Base-by-base conservation (phyloP, 257 asterid genomes). In the Rubia yunnanensis region DNA sequence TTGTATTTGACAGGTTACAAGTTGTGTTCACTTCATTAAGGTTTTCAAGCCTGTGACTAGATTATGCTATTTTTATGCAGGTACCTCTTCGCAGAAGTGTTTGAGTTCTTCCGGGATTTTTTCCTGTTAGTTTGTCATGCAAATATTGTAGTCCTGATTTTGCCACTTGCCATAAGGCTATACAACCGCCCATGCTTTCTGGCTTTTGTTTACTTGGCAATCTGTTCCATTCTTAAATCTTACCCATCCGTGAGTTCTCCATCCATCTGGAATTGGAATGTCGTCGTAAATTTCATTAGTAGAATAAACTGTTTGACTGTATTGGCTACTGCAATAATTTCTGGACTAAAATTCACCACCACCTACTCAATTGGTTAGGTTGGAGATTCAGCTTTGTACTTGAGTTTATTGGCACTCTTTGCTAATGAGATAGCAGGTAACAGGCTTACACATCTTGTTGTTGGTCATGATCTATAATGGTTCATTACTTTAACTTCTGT, bases 51-150 rank as follows among this genome's bases (percentile, higher is more conserved):
- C 65, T 61, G 17, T 72, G 65, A 76, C 66, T 35, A 46, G 26
- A 62, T 57, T 68, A 59, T 68, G 38, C 57, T 59, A 59, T 68
- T 73, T 72, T 60, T 49, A 69, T 76, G 79, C 94, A 94, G 99
- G 99, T 94, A 94, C 84, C 86, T 94, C 86, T 94, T 94, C 48
- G 99, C 99, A 18, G 99, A 94, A 80, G 97, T 90, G 76, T 94
- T 94, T 52, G 99, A 94, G 70, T 94, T 94, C 75, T 94, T 94
- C 90, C 85, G 95, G 80, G 74, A 78, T 62, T 94, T 94, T 76
- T 94, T 94, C 80, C 82, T 94, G 75, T 88, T 90, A 77, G 95
- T 91, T 73, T 94, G 91, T 73, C 96, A 94, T 73, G 91, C 84
- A 75, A 94, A 90, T 82, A 85, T 90, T 76, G 66, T 94, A 7